These are phyloP conservation scores for Xylariaceae sp. DNA, from an alignment of 2,329 filamentous ascomycete species.

Conservation along the genomic window DNA sequence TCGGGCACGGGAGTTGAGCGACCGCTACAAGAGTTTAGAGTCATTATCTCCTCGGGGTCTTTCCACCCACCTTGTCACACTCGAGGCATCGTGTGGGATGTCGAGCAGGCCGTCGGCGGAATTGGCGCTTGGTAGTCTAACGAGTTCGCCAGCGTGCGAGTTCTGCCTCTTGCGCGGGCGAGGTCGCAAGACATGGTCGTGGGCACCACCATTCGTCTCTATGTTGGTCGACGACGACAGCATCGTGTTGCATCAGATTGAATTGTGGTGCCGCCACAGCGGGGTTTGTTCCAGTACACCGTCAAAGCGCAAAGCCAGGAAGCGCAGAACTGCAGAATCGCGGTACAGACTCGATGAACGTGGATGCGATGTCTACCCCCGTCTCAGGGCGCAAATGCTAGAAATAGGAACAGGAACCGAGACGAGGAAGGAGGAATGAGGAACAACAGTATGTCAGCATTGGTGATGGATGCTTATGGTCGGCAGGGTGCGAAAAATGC, in stretches of 20 bases:
- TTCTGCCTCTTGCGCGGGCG: conserved; percentile 49
- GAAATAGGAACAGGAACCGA: not conserved
- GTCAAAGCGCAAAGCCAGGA: not conserved
- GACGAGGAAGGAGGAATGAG: not conserved
- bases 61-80: conserved; percentile 42
- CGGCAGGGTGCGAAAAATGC: not conserved
- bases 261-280: not conserved
- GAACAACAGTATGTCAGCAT: not conserved
- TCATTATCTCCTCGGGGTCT: conserved; percentile 1
- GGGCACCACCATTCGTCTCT: conserved; percentile 22
- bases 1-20: conserved; percentile 77
- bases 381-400: not conserved
- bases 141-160: conserved; percentile 43
- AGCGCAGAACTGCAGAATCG: not conserved
- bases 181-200: conserved; percentile 46
- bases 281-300: not conserved
- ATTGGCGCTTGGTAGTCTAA: conserved; percentile 40
- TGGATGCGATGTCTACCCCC: not conserved
- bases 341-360: too few species aligned
- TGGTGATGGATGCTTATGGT: not conserved
- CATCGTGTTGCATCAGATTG: conserved; percentile 13
- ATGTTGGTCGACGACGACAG: conserved; percentile 30
- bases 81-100: conserved; percentile 38
- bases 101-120: conserved; percentile 38
- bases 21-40: conserved; percentile 51